phyloP scores from a whole-genome alignment of 2,329 filamentous ascomycete species.

The Paramyrothecium roridum region DNA sequence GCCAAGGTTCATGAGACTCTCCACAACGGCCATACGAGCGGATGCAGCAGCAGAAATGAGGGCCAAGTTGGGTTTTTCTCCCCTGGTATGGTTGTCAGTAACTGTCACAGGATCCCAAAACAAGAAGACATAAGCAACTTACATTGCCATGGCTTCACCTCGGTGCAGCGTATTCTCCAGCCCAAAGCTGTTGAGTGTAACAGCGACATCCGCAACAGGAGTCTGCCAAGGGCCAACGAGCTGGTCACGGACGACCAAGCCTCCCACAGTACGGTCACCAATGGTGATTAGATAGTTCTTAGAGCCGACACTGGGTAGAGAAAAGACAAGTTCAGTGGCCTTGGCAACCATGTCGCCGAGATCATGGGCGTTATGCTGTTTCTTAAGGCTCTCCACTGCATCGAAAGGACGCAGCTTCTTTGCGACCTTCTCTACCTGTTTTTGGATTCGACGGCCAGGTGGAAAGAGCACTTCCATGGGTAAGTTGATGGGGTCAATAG shows the following conservation, averaged over 20 bases:
- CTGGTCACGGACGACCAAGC: conserved; percentile 84
- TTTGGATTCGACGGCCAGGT: conserved; percentile 41
- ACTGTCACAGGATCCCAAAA: no score
- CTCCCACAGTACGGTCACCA: conserved; percentile 87
- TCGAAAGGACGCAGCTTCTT: conserved; percentile 71
- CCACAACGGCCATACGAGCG: conserved; percentile 92
- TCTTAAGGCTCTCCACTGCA: conserved; percentile 59
- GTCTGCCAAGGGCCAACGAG: conserved; percentile 97
- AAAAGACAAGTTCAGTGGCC: conserved; percentile 78
- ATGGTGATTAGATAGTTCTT: conserved; percentile 98
- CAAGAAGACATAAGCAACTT: background rate
- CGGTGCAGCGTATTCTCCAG: conserved; percentile 63
- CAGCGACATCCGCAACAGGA: conserved; percentile 89
- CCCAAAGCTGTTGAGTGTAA: conserved; percentile 80
- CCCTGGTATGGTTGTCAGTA: conserved; percentile 27
- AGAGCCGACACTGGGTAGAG: conserved; percentile 86
- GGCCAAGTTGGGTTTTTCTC: conserved; percentile 84
- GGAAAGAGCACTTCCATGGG: conserved; percentile 88
- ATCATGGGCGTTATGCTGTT: conserved; percentile 55
- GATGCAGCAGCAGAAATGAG: conserved; percentile 88
- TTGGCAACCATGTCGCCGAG: conserved; percentile 55
- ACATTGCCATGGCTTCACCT: conserved; percentile 95
- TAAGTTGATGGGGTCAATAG: conserved; percentile 70
- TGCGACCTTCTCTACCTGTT: conserved; percentile 19
- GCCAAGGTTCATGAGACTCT: conserved; percentile 89